Base-by-base conservation (phyloP, 2,329 filamentous ascomycete species). In the Periconia sp. region DNA sequence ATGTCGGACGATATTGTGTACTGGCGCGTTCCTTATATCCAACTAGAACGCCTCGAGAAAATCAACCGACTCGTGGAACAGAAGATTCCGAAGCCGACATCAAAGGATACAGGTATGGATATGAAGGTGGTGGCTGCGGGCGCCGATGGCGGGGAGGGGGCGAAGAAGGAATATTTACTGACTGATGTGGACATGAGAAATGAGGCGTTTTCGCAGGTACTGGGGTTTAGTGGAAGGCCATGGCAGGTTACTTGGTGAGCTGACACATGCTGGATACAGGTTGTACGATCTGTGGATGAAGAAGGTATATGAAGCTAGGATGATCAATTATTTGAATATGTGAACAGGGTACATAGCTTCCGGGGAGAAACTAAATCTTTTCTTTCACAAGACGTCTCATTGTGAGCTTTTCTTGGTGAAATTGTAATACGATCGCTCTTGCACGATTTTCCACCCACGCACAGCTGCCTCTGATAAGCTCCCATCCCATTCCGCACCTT, bases 181-280 rank as follows among this genome's bases (percentile, higher is more conserved):
- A 54, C 50, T 19, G 53, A 64, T 42, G 47, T 72, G 54, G 56
- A 65, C 9, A 48, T 53, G 40, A 63, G 69, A 10, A 59, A 72
- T 44, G 57, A 70, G 54, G 68, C 59, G 2, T 71, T 71, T 50
- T 58, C 58, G 2, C 69, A 71, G 56, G 62, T 72, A 45, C 47
- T 71, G 13, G 69, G 69, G 13, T 71, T 67, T 35, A 66, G 65
- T 46, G 45, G 55, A 20, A 49, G 54, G 15, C 35, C 20, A 1
- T 72, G 69, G 68, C 69, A 71, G 59, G 62, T 71, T 19, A 56
- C 62, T 41, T 70, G 67, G 67, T 70, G 20, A 44, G 6, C 13
- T 13, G 11, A 13, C 3, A 27, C 3, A 27, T 27, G 23, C 8
- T 3, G 23, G 23, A 8, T 27, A 5, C 5, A 8, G 8, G 8